A percentile compares a stretch with the other conserved stretches of the same genome.
phyloP scores from a whole-genome alignment of 1,284 basidiomycete species.

The Leccinum griseonigrum region DNA sequence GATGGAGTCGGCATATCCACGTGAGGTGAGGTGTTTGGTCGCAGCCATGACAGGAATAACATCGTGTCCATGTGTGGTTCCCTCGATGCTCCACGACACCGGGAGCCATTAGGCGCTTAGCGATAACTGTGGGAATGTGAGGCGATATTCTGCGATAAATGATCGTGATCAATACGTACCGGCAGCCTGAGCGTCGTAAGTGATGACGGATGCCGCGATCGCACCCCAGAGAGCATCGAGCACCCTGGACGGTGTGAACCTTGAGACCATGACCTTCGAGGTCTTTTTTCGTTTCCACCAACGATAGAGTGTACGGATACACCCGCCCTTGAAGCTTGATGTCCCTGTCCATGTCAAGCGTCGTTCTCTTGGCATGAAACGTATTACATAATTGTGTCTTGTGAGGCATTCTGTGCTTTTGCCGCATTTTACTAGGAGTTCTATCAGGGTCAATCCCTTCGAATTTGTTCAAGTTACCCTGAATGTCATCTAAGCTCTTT shows the following conservation, averaged over 20 bases:
- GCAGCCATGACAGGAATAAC: conserved; percentile 78
- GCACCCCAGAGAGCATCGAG: conserved; percentile 73
- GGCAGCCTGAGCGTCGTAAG: conserved; percentile 71
- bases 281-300: conserved; percentile 44
- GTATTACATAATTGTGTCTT: too few relatives aligned
- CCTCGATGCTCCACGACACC: conserved; percentile 76
- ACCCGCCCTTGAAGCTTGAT: too few relatives aligned
- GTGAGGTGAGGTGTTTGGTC: conserved; percentile 64
- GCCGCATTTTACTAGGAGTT: too few relatives aligned
- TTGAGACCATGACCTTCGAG: conserved; percentile 77
- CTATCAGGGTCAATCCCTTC: too few relatives aligned
- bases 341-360: too few relatives aligned
- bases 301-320: too few relatives aligned
- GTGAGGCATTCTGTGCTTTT: too few relatives aligned
- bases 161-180: conserved; percentile 37
- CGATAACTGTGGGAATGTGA: conserved; percentile 44
- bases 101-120: conserved; percentile 78
- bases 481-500: too few relatives aligned
- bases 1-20: conserved; percentile 57
- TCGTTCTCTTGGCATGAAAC: too few relatives aligned
- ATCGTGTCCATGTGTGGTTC: conserved; percentile 77
- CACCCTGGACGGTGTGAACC: conserved; percentile 69
- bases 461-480: too few relatives aligned
- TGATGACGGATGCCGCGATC: conserved; percentile 49
- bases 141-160: neutral